Base-by-base conservation (phyloP, 2,329 filamentous ascomycete species). In the Diplocarpon mali region DNA sequence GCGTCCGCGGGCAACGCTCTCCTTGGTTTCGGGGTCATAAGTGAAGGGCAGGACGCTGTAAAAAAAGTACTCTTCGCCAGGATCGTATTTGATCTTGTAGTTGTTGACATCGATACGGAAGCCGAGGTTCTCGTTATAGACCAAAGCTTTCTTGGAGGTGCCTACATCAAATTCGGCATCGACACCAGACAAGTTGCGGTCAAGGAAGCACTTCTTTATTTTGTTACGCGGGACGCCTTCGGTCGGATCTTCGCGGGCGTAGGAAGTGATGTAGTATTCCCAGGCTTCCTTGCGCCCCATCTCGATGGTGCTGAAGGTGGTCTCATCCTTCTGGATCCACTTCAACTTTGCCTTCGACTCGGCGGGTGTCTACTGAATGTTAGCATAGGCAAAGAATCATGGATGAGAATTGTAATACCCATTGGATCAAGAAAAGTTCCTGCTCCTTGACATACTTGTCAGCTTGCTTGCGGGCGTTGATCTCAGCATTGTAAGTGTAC, bases 181-280 rank as follows among this genome's bases (percentile, higher is more conserved):
- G 46, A 72, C 66, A 60, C 52, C 69, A 0, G 81, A 80, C 31
- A 87, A 67, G 62, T 85, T 89, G 46, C 84, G 80, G 40, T 77
- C 74, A 13, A 90, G 70, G 46, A 88, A 77, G 4, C 78, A 73
- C 65, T 79, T 83, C 50, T 75, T 76, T 57, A 87, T 71, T 38
- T 75, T 76, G 5, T 73, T 72, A 40, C 80, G 71, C 6, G 73
- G 68, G 2, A 92, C 73, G 12, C 85, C 85, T 64, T 92, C 85
- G 0, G 92, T 98, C 2, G 86, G 85, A 59, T 95, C 87, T 17
- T 89, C 76, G 51, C 87, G 85, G 54, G 87, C 85, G 64, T 85
- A 96, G 0, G 89, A 88, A 14, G 90, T 89, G 46, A 95, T 86
- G 62, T 98, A 98, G 67, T 93, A 94, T 57, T 90, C 85, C 92